Evolutionary conservation across 1,284 basidiomycete genomes (phyloP), one percentile per base, ranked within the genome.

Genomic region (Ceratobasidium theobromae): DNA sequence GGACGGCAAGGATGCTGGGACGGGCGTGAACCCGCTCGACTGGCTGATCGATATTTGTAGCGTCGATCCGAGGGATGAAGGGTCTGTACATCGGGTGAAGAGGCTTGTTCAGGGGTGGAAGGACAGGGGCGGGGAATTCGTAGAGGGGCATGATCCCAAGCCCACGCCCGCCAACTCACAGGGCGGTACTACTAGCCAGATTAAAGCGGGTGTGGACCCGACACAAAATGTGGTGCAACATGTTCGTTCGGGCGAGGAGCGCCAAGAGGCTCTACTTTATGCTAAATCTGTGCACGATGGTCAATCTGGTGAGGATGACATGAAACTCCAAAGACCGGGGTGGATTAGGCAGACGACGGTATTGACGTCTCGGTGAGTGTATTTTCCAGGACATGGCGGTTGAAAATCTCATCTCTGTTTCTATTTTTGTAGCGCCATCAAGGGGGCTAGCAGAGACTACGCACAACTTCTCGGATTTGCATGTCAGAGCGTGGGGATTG

Each of bases 11-110:
- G 73, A 74, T 55, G 45, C 72, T 68, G 54, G 72, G 54, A 68
- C 65, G 2, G 76, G 75, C 9, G 72, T 77, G 16, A 79, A 79
- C 65, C 76, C 76, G 1, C 73, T 79, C 21, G 81, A 82, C 71
- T 82, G 80, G 68, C 72, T 82, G n/a, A 79, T 83, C 68, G 80
- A 82, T 66, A 72, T 81, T 14, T 76, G 76, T 1, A 76, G 76
- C 4, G 69, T 83, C 18, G 82, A 83, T 70, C 78, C 76, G 49
- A 75, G 80, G 4, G 80, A 82, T 68, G 74, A 74, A 2, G 71
- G 68, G 28, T 74, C 74, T 5, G 57, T 70, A 1, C 66, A 69
- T 6, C 71, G 75, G 1, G 74, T 78, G 21, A 71, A 69, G 0
- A 48, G 65, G 16, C 72, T 79, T 2, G 71, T 76, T 0, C 30